A percentile compares a stretch with the other conserved stretches of the same genome.
These are phyloP conservation scores for Parathielavia appendiculata DNA, from an alignment of 495 filamentous ascomycete species.

Conservation along the genomic window DNA sequence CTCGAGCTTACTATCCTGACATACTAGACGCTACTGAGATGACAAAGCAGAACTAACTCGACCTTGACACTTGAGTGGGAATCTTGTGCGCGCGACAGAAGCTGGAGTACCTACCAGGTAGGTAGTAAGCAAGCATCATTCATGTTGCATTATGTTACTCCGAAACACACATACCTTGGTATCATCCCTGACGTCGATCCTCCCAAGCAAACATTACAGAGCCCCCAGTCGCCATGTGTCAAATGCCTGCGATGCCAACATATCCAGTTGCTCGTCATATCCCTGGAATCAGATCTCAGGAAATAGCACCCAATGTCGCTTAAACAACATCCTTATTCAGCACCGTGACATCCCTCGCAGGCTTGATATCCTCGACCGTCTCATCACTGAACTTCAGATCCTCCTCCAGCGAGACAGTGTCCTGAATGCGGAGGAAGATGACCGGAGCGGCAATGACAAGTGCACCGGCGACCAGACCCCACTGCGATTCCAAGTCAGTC, in stretches of 20 bases:
- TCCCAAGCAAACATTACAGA: not conserved
- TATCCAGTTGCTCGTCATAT: not conserved
- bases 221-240: not conserved
- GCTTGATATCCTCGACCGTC: slow-evolving; percentile 59
- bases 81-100: too few species aligned
- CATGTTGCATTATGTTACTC: not conserved
- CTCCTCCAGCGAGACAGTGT: slow-evolving; percentile 64
- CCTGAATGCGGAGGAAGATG: slow-evolving; percentile 72
- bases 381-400: slow-evolving; percentile 82
- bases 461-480: slow-evolving; percentile 66
- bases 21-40: too few species aligned
- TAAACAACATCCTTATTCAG: not conserved
- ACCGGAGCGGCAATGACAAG: slow-evolving; percentile 74
- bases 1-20: too few species aligned
- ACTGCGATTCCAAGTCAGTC: slow-evolving; percentile 41
- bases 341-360: not conserved
- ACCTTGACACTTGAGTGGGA: too few species aligned
- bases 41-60: too few species aligned
- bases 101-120: too few species aligned
- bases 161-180: not conserved
- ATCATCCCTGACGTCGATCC: not conserved
- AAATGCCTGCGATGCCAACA: not conserved
- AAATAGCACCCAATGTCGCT: not conserved
- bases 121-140: too few species aligned
- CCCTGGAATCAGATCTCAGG: too few species aligned